A percentile compares a stretch with the other conserved stretches of the same genome.
phyloP scores from a whole-genome alignment of 345 rosid genomes.

The Orychophragmus violaceus region DNA sequence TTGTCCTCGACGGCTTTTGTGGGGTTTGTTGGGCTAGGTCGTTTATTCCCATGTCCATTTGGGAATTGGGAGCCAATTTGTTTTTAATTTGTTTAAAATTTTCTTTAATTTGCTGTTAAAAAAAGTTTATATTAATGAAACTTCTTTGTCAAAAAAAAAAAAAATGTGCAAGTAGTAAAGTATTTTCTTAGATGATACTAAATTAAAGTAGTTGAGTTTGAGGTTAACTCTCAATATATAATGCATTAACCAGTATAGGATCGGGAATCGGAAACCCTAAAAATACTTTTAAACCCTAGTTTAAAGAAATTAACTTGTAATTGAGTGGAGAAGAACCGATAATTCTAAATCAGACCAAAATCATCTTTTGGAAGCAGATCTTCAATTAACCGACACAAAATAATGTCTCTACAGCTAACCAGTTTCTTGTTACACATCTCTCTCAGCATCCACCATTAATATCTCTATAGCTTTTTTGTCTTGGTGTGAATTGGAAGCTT shows the following conservation, averaged over 20 bases:
- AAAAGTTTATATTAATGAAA: too few species aligned
- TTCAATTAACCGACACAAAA: neutral
- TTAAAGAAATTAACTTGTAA: neutral
- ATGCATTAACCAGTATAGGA: neutral
- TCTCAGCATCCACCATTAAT: neutral
- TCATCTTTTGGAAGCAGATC: neutral
- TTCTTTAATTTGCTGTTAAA: too few species aligned
- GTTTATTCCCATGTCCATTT: too few species aligned
- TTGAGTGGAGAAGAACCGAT: neutral
- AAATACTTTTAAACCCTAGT: neutral
- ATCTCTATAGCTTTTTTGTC: neutral
- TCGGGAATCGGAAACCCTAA: constrained; percentile 22
- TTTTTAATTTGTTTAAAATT: too few species aligned
- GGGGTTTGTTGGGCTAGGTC: too few species aligned
- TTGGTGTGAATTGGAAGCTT: neutral
- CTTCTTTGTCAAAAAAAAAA: too few species aligned
- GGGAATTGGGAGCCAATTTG: too few species aligned
- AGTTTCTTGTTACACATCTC: constrained; percentile 2
- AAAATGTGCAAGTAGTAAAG: too few species aligned
- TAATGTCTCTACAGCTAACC: constrained; percentile 15
- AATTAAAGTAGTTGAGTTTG: constrained; percentile 18
- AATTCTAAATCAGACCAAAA: neutral
- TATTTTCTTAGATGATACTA: constrained; percentile 8
- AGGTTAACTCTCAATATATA: constrained; percentile 2
- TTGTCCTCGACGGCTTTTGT: too few species aligned